Percentiles rank a stretch among this genome's conserved stretches.
phyloP scores from a whole-genome alignment of 106 monocot genomes.

The Platanthera guangdongensis region DNA sequence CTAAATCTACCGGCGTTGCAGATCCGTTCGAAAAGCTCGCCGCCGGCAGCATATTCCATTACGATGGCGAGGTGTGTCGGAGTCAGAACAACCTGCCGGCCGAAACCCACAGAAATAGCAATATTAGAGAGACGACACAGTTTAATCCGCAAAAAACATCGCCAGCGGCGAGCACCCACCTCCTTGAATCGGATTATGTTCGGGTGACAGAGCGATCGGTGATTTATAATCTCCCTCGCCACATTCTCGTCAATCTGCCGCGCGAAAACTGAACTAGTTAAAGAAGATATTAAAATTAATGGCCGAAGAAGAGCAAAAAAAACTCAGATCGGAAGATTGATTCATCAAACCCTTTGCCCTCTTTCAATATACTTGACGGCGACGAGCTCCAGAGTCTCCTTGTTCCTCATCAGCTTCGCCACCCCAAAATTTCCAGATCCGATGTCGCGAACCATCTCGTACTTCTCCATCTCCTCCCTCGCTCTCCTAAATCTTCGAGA shows the following conservation, averaged over 20 bases:
- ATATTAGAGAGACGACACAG: not conserved
- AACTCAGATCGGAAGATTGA: not conserved
- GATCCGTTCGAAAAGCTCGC: slow-evolving; percentile 91
- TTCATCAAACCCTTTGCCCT: slow-evolving; percentile 34
- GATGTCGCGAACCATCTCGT: slow-evolving; percentile 50
- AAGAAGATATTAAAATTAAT: not conserved
- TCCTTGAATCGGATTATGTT: slow-evolving; percentile 28
- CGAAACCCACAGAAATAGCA: not conserved
- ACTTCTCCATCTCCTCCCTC: slow-evolving; percentile 41
- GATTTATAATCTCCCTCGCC: slow-evolving; percentile 60
- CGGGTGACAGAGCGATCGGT: slow-evolving; percentile 49
- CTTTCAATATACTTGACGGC: slow-evolving; percentile 63
- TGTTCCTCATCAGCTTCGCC: slow-evolving; percentile 51
- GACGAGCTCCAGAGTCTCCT: slow-evolving; percentile 55
- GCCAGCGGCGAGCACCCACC: slow-evolving; percentile 8
- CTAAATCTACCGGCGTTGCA: slow-evolving; percentile 74
- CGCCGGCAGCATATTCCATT: slow-evolving; percentile 93
- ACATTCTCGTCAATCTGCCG: slow-evolving; percentile 51
- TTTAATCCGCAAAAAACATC: not conserved
- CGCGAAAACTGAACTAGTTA: not conserved
- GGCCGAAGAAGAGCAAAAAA: not conserved
- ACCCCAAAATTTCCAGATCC: slow-evolving; percentile 64
- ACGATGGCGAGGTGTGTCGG: slow-evolving; percentile 81
- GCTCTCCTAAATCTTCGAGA: not conserved
- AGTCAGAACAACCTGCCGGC: slow-evolving; percentile 62